Base-by-base conservation (phyloP, 2,329 filamentous ascomycete genomes). In the Massarina eburnea region DNA sequence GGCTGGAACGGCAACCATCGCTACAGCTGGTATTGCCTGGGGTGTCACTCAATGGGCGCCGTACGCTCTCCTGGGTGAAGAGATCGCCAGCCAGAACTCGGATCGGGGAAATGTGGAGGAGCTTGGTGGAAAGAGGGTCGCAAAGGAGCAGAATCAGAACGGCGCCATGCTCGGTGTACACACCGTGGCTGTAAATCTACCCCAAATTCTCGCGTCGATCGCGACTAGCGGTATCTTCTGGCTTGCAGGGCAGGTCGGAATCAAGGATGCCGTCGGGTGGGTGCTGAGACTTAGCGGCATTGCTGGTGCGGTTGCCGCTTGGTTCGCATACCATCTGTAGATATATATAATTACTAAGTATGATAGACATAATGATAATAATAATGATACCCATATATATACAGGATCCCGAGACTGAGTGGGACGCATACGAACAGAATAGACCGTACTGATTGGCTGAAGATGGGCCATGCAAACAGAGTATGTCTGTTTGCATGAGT, bases 21-120 rank as follows among this genome's bases (percentile, higher is more conserved):
- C 43, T 3, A 34, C 41, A 22, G 26, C 36, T 8, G 64, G 62
- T 17, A 41, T 67, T 2, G 55, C 60, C 7, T 68, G 62, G 64
- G 59, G 61, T 3, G 37, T 66, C 24, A 67, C 61, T 1, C 55
- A 61, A 35, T 66, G 58, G 60, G 59, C 55, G 17, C 64, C 64
- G 1, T 64, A 62, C 40, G 61, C 60, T 1, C 47, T 66, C 19
- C 63, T 67, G 15, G 60, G 58, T 8, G 46, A 46, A 9, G 64
- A 66, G 37, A 47, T 63, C 19, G 57, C 51, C 15, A 19, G 17
- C 4, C 33, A 29, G 7, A 37, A 49, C 17, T 27, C 19, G 18
- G 29, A 49, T 2, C 22, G 17, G 2, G 37, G n/a, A 5, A 21
- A 17, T 10, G 19, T 35, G 10, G 22, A 45, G 5, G 40, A 49